Evolutionary conservation across 208 protist species (phyloP).

Genomic region (Vickermania spadyakhi): DNA sequence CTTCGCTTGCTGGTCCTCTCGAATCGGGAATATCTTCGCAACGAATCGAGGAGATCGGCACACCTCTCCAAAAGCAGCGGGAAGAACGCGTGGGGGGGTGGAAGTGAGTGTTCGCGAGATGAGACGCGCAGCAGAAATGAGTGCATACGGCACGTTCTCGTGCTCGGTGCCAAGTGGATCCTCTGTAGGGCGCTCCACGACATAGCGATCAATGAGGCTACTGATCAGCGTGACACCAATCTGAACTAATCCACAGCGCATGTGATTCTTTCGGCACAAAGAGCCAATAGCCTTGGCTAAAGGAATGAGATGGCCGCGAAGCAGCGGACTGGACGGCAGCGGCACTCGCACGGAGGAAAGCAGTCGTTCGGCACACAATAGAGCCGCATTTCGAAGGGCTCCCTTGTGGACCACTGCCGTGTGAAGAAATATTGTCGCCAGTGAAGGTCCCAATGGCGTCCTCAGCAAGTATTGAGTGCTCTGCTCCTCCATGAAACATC

Average conservation of each 20-base stretch:
- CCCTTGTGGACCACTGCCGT: conserved; percentile 55
- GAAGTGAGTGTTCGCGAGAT: conserved; percentile 37
- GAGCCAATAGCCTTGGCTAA: conserved; percentile 62
- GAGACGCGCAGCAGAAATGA: conserved; percentile 50
- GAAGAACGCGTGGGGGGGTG: conserved; percentile 59
- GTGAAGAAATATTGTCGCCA: conserved; percentile 50
- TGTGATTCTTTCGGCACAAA: conserved; percentile 54
- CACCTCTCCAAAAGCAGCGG: conserved; percentile 21
- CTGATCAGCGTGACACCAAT: conserved; percentile 73
- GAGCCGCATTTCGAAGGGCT: conserved; percentile 50
- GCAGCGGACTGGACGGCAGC: conserved; percentile 43
- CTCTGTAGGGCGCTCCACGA: conserved; percentile 21
- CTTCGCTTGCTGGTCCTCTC: not conserved
- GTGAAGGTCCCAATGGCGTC: conserved; percentile 37
- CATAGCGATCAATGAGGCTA: conserved; percentile 66
- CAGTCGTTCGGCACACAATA: conserved; percentile 65
- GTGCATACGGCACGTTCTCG: conserved; percentile 55
- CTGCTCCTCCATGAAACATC: conserved; percentile 21
- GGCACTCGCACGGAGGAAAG: conserved; percentile 32
- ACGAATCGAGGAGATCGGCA: not conserved
- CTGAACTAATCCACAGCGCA: conserved; percentile 66
- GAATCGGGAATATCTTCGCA: not conserved
- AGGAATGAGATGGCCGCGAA: conserved; percentile 46
- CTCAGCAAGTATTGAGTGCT: conserved; percentile 20
- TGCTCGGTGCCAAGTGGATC: conserved; percentile 15